Evolutionary conservation across 805 yeast genomes (phyloP).

Genomic region (Lachancea dasiensis): DNA sequence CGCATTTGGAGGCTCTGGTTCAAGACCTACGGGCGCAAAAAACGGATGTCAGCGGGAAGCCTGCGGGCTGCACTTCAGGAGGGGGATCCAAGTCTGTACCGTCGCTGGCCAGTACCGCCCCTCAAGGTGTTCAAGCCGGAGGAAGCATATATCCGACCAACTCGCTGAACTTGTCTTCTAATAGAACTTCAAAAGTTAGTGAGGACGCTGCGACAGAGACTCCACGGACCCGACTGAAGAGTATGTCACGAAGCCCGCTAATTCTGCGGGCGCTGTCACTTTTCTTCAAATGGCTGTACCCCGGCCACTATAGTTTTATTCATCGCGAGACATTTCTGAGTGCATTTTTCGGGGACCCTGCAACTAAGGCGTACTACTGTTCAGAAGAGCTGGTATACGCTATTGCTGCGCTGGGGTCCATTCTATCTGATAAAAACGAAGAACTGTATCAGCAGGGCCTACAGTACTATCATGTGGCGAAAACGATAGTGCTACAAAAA

Average conservation of each 20-base stretch:
- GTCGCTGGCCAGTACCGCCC: neutral
- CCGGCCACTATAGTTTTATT: constrained; percentile 53
- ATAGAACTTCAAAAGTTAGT: constrained; percentile 3
- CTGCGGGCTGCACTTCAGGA: too few species aligned
- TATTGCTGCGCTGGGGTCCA: constrained; percentile 50
- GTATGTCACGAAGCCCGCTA: constrained; percentile 21
- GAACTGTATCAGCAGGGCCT: constrained; percentile 35
- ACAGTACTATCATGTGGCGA: constrained; percentile 43
- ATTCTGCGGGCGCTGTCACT: constrained; percentile 23
- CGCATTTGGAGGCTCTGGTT: constrained; percentile 17
- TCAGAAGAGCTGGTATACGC: constrained; percentile 46
- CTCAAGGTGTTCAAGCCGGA: constrained; percentile 10
- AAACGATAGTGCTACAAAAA: constrained; percentile 35
- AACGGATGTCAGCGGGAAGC: too few species aligned
- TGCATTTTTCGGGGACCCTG: constrained; percentile 43
- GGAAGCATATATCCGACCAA: constrained; percentile 26
- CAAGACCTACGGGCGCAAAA: constrained; percentile 10
- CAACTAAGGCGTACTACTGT: constrained; percentile 39
- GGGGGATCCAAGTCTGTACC: neutral
- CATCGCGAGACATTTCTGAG: constrained; percentile 52
- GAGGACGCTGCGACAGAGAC: constrained; percentile 7
- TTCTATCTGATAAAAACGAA: constrained; percentile 35
- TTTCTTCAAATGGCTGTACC: constrained; percentile 54
- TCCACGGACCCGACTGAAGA: constrained; percentile 13
- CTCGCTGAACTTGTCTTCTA: constrained; percentile 22